Evolutionary conservation across 1,284 basidiomycete species (phyloP).

Genomic region (Microbotryum intermedium): DNA sequence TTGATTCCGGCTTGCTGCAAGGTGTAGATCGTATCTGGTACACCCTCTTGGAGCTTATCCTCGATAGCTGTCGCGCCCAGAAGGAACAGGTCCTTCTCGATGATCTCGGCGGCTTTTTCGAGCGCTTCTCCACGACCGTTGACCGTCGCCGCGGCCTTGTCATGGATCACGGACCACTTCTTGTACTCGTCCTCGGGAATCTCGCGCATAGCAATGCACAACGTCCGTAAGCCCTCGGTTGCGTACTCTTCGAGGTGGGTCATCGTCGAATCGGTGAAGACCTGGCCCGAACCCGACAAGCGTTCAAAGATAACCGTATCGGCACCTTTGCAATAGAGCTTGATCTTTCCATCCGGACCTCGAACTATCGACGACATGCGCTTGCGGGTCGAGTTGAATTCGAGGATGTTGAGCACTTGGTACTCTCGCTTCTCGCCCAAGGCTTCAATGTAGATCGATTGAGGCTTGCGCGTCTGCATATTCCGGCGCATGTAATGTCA

Average conservation of each 20-base stretch:
- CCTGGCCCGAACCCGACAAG: constrained; percentile 62
- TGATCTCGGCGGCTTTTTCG: constrained; percentile 87
- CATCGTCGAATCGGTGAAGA: constrained; percentile 77
- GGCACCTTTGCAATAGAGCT: constrained; percentile 93
- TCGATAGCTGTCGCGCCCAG: constrained; percentile 97
- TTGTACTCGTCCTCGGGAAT: constrained; percentile 82
- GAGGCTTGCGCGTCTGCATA: constrained; percentile 82
- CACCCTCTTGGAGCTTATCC: constrained; percentile 96
- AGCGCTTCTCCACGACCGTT: constrained; percentile 87
- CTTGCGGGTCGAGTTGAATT: constrained; percentile 96
- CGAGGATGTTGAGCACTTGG: constrained; percentile 91
- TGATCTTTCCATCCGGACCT: constrained; percentile 80
- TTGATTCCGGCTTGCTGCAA: constrained; percentile 97
- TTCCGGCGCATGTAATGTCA: background rate
- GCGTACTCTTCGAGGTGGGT: constrained; percentile 95
- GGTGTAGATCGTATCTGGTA: constrained; percentile 96
- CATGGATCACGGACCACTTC: constrained; percentile 79
- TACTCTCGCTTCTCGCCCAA: constrained; percentile 67
- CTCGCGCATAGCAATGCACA: constrained; percentile 92
- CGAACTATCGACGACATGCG: constrained; percentile 94
- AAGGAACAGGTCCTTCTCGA: constrained; percentile 86
- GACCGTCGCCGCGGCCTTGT: constrained; percentile 84
- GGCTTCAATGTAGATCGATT: constrained; percentile 81
- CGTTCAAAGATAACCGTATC: constrained; percentile 95
- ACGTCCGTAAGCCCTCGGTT: constrained; percentile 88